Conservation (phyloP, 2,329 filamentous ascomycete species). For the Penicillium expansum region DNA sequence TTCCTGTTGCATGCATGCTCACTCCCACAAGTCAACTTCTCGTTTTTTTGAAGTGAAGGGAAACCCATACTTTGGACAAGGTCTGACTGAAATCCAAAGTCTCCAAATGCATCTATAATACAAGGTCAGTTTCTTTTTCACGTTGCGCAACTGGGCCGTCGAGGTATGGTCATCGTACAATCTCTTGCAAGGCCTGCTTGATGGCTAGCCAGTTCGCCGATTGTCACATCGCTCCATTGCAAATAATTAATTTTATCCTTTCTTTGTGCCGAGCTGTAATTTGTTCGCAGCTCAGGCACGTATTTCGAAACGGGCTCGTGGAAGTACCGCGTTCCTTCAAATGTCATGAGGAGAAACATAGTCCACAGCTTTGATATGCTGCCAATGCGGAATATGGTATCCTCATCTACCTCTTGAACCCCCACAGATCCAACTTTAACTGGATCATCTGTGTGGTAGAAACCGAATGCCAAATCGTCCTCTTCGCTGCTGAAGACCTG, state of each 20-base stretch:
- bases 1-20: constrained; percentile 6
- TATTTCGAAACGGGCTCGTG: constrained; percentile 25
- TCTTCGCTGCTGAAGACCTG: constrained; percentile 41
- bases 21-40: constrained; percentile 15
- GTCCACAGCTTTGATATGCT: constrained; percentile 47
- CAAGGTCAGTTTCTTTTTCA: neutral
- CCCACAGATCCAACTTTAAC: constrained; percentile 29
- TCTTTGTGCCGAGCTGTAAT: neutral
- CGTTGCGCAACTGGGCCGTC: neutral
- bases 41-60: constrained; percentile 4
- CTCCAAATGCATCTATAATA: constrained; percentile 13
- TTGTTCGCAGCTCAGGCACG: constrained; percentile 23
- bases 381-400: constrained; percentile 46
- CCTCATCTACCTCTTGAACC: constrained; percentile 35
- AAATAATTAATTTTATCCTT: constrained; percentile 7
- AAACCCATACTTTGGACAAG: constrained; percentile 12
- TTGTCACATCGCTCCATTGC: constrained; percentile 30
- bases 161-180: constrained; percentile 26
- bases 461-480: constrained; percentile 18
- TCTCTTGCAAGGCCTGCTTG: constrained; percentile 38
- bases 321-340: constrained; percentile 20
- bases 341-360: constrained; percentile 36
- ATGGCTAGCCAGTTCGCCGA: constrained; percentile 40
- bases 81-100: constrained; percentile 8
- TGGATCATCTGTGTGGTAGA: constrained; percentile 37